Conservation (phyloP, 1,284 basidiomycete genomes). For the Apiotrichum gamsii region DNA sequence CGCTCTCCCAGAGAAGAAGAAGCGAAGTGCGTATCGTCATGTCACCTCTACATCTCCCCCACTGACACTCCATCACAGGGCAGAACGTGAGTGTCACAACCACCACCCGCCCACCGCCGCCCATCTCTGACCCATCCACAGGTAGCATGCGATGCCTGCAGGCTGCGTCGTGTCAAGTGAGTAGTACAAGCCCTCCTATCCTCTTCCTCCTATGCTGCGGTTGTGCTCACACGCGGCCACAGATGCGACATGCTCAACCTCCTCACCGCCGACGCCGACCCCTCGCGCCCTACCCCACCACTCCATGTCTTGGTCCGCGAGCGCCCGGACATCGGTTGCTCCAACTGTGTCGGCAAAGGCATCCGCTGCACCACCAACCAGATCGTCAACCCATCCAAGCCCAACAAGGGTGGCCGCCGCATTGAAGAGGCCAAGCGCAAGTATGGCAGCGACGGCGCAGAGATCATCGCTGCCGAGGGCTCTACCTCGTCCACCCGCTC, state of each 20-base stretch:
- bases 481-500: too few relatives aligned
- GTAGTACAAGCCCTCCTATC: too few relatives aligned
- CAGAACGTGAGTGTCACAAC: too few relatives aligned
- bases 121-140: slow-evolving; percentile 39
- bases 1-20: slow-evolving; percentile 22
- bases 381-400: slow-evolving; percentile 34
- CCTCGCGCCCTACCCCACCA: slow-evolving; percentile 3
- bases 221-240: too few relatives aligned
- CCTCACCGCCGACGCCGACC: slow-evolving; percentile 11
- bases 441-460: slow-evolving; percentile 21
- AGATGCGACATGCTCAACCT: slow-evolving; percentile 29
- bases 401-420: slow-evolving; percentile 41
- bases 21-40: slow-evolving; percentile 21
- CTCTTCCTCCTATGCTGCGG: too few relatives aligned
- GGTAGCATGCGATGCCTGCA: slow-evolving; percentile 38
- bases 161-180: slow-evolving; percentile 37
- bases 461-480: too few relatives aligned
- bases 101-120: not conserved
- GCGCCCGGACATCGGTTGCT: slow-evolving; percentile 31
- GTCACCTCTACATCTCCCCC: too few relatives aligned
- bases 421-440: slow-evolving; percentile 34
- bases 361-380: slow-evolving; percentile 34
- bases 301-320: slow-evolving; percentile 22
- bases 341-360: slow-evolving; percentile 35
- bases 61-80: too few relatives aligned